phyloP scores from a whole-genome alignment of 768 basidiomycete genomes.

The Amyloporia xantha region DNA sequence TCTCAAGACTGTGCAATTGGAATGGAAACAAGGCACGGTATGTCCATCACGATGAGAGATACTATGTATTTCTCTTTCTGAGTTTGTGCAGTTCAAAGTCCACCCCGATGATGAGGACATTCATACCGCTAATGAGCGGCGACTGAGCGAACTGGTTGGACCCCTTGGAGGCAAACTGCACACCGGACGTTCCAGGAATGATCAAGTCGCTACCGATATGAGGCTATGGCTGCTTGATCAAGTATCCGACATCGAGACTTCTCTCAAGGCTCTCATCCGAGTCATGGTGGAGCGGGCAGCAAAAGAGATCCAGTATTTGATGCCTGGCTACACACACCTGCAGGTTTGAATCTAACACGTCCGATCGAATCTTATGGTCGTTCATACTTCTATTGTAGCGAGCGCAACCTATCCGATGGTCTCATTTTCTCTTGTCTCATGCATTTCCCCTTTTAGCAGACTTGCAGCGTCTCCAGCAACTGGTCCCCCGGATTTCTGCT shows the following conservation, averaged over 20 bases:
- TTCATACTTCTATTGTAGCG: slow-evolving; percentile 44
- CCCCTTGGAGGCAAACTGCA: slow-evolving; percentile 92
- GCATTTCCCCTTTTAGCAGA: slow-evolving; percentile 91
- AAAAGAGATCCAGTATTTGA: slow-evolving; percentile 81
- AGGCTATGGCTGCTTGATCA: slow-evolving; percentile 90
- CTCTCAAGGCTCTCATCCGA: slow-evolving; percentile 71
- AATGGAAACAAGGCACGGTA: slow-evolving; percentile 81
- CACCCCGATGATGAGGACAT: slow-evolving; percentile 96
- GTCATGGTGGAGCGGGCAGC: slow-evolving; percentile 93
- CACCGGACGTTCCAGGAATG: slow-evolving; percentile 94
- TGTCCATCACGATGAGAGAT: not conserved
- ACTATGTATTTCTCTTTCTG: too few species aligned
- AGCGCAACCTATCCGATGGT: slow-evolving; percentile 98
- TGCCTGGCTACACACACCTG: slow-evolving; percentile 97
- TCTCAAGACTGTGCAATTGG: slow-evolving; percentile 64
- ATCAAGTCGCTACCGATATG: slow-evolving; percentile 98
- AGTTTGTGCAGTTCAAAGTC: slow-evolving; percentile 53
- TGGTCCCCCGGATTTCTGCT: slow-evolving; percentile 85
- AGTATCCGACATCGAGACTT: slow-evolving; percentile 55
- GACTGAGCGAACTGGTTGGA: slow-evolving; percentile 89
- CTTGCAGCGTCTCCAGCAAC: slow-evolving; percentile 75
- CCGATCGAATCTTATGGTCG: not conserved
- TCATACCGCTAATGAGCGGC: slow-evolving; percentile 96
- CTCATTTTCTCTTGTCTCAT: slow-evolving; percentile 92
- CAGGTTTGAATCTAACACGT: too few species aligned